These are phyloP conservation scores for Aspergillus bridgeri DNA, from an alignment of 495 filamentous ascomycete species.

Conservation along the genomic window DNA sequence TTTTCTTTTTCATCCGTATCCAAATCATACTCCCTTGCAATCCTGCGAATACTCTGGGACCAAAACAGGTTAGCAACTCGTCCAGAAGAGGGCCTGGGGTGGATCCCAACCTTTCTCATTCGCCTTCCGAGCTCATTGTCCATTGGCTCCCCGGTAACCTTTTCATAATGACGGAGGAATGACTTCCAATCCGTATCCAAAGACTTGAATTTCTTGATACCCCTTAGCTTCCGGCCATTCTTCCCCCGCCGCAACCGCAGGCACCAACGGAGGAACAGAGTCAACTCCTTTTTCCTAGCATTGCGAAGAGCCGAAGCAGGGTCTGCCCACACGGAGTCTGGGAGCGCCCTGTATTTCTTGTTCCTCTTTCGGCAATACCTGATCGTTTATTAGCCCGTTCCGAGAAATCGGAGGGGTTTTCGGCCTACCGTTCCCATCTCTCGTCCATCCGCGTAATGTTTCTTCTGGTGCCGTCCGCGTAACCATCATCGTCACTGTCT, in stretches of 20 bases:
- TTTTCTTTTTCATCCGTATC: background rate
- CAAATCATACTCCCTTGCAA: background rate
- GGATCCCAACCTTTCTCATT: conserved; percentile 1
- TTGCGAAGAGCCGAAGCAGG: background rate
- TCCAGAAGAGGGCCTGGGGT: background rate
- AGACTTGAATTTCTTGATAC: background rate
- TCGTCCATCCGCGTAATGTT: background rate
- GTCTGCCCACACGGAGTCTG: background rate
- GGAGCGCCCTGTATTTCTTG: background rate
- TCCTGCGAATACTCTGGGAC: background rate
- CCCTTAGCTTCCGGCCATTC: background rate
- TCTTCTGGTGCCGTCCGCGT: background rate
- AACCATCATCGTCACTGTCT: conserved; percentile 1
- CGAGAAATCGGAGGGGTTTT: background rate
- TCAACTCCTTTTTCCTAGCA: background rate
- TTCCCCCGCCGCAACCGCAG: background rate
- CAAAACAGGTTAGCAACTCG: background rate
- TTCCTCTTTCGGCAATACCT: background rate
- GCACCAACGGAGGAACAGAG: background rate
- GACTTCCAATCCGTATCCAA: background rate
- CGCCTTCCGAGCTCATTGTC: background rate
- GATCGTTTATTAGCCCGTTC: background rate
- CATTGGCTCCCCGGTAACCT: background rate
- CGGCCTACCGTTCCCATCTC: background rate
- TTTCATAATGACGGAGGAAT: conserved; percentile 1